Percentiles rank a stretch among this genome's conserved stretches.
These are phyloP conservation scores for Musa balbisiana DNA, from an alignment of 202 grass and related monocot species.

Conservation along the genomic window DNA sequence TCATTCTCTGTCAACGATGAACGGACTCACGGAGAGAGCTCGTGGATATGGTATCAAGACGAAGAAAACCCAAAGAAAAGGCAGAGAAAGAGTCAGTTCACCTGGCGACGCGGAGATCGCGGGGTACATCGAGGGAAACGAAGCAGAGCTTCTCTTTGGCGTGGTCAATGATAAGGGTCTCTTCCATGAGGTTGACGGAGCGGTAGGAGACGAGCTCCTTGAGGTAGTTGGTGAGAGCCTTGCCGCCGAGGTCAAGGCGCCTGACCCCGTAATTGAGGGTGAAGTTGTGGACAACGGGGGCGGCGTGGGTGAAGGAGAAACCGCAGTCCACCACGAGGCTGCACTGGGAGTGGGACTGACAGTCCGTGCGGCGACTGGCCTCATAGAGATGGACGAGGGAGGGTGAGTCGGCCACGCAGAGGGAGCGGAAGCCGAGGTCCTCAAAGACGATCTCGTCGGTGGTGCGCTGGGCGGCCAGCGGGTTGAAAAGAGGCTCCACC, in stretches of 20 bases:
- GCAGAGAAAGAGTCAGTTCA: slow-evolving; percentile 17
- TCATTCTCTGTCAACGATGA: no score
- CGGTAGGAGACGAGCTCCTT: slow-evolving; percentile 91
- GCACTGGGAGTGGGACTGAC: slow-evolving; percentile 35
- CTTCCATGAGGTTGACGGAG: slow-evolving; percentile 90
- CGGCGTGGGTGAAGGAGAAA: slow-evolving; percentile 91
- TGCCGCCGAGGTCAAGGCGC: slow-evolving; percentile 87
- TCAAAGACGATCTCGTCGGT: slow-evolving; percentile 88
- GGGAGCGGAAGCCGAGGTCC: slow-evolving; percentile 68
- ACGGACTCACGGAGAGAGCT: neutral
- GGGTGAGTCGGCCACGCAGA: slow-evolving; percentile 79
- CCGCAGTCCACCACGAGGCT: slow-evolving; percentile 88
- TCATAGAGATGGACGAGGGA: slow-evolving; percentile 88
- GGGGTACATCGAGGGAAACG: slow-evolving; percentile 71
- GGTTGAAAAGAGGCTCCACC: slow-evolving; percentile 81
- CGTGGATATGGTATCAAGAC: neutral
- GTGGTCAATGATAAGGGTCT: slow-evolving; percentile 87
- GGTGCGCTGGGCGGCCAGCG: slow-evolving; percentile 56
- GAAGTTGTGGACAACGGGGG: slow-evolving; percentile 77
- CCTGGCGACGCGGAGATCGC: slow-evolving; percentile 70
- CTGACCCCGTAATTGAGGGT: slow-evolving; percentile 75
- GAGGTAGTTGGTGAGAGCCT: slow-evolving; percentile 91
- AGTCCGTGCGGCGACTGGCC: slow-evolving; percentile 32
- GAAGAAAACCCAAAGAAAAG: neutral
- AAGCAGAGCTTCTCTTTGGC: slow-evolving; percentile 95